phyloP scores from a whole-genome alignment of 371 early-diverging fungal genomes.

The Circinella umbellata region DNA sequence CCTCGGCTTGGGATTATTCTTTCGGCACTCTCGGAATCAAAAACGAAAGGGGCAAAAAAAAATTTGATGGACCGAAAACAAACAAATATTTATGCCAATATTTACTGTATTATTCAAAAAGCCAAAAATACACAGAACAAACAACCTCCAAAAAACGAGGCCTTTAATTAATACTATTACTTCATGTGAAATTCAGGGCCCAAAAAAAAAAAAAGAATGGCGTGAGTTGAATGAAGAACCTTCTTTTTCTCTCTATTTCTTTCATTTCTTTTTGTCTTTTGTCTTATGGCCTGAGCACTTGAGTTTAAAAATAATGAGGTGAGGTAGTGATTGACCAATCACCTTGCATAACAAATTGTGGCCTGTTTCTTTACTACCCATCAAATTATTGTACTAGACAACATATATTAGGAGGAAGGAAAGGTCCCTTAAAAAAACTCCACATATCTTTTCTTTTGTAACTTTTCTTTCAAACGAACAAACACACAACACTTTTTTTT shows the following conservation, averaged over 20 bases:
- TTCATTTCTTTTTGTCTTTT: neutral
- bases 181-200: conserved; percentile 11
- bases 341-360: conserved; percentile 16
- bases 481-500: neutral
- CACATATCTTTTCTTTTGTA: too few relatives aligned
- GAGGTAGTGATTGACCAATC: conserved; percentile 18
- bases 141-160: neutral
- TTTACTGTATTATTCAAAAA: too few relatives aligned
- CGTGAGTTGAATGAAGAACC: neutral
- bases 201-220: neutral
- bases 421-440: too few relatives aligned
- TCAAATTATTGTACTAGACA: too few relatives aligned
- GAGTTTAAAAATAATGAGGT: conserved; percentile 27
- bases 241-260: neutral
- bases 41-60: too few relatives aligned
- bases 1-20: too few relatives aligned
- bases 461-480: neutral
- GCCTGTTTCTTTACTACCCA: conserved; percentile 17
- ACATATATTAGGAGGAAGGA: neutral
- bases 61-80: neutral
- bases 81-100: too few relatives aligned
- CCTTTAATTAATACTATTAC: neutral
- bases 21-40: too few relatives aligned
- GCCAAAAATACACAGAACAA: neutral
- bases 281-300: conserved; percentile 15